A percentile compares a stretch with the other conserved stretches of the same genome.
Conservation (phyloP, 345 rosid species). For the Laguncularia racemosa region DNA sequence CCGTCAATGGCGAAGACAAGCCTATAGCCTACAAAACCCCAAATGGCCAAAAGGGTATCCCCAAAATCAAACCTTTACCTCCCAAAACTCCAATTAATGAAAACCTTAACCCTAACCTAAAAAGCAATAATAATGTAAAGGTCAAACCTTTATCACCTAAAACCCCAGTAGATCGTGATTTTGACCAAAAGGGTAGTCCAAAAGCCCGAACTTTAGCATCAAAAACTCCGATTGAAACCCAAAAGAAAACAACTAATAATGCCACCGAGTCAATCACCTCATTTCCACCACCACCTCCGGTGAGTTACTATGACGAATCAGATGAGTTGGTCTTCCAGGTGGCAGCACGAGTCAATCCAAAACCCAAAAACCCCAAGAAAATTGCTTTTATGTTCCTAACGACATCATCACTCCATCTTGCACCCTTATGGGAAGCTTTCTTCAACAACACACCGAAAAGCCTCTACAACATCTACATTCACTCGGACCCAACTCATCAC, state of each 20-base stretch:
- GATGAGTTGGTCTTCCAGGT: conserved; percentile 38
- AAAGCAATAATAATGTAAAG: too few relatives aligned
- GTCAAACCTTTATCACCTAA: too few relatives aligned
- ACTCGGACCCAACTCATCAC: conserved; percentile 47
- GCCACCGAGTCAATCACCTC: not conserved
- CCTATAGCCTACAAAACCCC: not conserved
- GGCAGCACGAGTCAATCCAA: conserved; percentile 41
- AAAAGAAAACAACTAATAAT: not conserved
- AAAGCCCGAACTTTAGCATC: too few relatives aligned
- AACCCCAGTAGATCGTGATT: too few relatives aligned
- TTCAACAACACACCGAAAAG: conserved; percentile 26
- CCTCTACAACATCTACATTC: conserved; percentile 60
- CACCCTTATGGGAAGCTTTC: conserved; percentile 59
- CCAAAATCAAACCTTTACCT: too few relatives aligned
- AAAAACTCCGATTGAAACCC: too few relatives aligned
- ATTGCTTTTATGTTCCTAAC: conserved; percentile 69
- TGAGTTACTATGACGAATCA: conserved; percentile 22
- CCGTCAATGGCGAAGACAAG: conserved; percentile 1
- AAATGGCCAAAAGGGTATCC: too few relatives aligned
- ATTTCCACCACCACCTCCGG: conserved; percentile 7
- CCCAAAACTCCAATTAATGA: too few relatives aligned
- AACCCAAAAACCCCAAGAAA: conserved; percentile 32
- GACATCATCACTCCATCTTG: conserved; percentile 55
- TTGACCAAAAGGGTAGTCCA: too few relatives aligned
- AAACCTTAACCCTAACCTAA: too few relatives aligned